A percentile compares a stretch with the other conserved stretches of the same genome.
phyloP scores from a whole-genome alignment of 148 eudicot species.

The Vaccinium macrocarpon region DNA sequence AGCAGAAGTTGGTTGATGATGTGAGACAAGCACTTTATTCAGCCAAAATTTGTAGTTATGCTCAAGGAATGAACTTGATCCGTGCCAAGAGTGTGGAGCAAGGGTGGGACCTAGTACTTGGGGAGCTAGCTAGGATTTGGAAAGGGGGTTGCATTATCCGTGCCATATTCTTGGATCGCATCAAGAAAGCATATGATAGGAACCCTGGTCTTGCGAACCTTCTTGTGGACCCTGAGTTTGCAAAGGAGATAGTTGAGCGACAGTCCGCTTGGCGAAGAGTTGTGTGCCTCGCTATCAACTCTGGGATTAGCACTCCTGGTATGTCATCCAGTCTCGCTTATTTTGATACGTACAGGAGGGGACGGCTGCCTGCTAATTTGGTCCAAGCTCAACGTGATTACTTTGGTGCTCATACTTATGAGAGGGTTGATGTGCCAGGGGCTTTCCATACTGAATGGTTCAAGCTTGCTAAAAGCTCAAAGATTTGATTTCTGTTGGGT shows the following conservation, averaged over 20 bases:
- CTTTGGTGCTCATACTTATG: slow-evolving; percentile 94
- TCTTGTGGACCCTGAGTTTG: slow-evolving; percentile 79
- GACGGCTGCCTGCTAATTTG: slow-evolving; percentile 74
- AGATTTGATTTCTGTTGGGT: slow-evolving; percentile 36
- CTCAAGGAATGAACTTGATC: slow-evolving; percentile 89
- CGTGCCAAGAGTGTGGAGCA: slow-evolving; percentile 78
- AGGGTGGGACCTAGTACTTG: slow-evolving; percentile 78
- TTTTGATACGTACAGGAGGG: slow-evolving; percentile 89
- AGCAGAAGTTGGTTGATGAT: slow-evolving; percentile 67
- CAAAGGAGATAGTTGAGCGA: slow-evolving; percentile 72
- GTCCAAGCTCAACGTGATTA: slow-evolving; percentile 95
- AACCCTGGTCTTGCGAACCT: slow-evolving; percentile 71
- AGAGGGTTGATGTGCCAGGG: slow-evolving; percentile 72
- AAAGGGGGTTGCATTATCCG: slow-evolving; percentile 93
- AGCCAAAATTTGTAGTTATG: slow-evolving; percentile 83
- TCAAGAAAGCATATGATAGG: slow-evolving; percentile 86
- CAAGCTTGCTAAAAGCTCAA: slow-evolving; percentile 66
- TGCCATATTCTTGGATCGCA: slow-evolving; percentile 87
- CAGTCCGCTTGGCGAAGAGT: slow-evolving; percentile 86
- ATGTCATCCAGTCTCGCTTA: slow-evolving; percentile 97
- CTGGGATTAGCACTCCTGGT: slow-evolving; percentile 90
- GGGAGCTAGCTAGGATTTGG: slow-evolving; percentile 93
- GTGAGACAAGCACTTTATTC: slow-evolving; percentile 83
- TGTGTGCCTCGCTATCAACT: slow-evolving; percentile 68
- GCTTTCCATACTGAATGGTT: slow-evolving; percentile 93